Percentiles rank a stretch among this genome's conserved stretches.
phyloP scores from a whole-genome alignment of 2,329 filamentous ascomycete genomes.

The Fusarium nematophilum region DNA sequence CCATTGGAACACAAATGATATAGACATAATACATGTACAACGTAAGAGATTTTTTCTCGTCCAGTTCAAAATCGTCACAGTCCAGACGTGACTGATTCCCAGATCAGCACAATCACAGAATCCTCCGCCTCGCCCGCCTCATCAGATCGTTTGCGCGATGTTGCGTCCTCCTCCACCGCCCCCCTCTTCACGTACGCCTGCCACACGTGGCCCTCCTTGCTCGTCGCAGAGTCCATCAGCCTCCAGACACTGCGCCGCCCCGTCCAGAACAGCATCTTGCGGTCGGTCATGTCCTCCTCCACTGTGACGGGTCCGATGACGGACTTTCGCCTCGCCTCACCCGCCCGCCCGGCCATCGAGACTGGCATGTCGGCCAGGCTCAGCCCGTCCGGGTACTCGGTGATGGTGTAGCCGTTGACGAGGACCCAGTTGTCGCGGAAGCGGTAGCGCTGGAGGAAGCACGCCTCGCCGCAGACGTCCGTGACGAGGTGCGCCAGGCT shows the following conservation, averaged over 20 bases:
- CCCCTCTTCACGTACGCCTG: constrained; percentile 58
- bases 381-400: constrained; percentile 55
- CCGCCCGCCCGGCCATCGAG: constrained; percentile 9
- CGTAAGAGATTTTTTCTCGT: constrained; percentile 26
- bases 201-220: constrained; percentile 54
- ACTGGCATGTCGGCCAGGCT: constrained; percentile 38
- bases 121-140: constrained; percentile 30
- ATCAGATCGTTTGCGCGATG: constrained; percentile 30
- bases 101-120: constrained; percentile 44
- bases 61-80: constrained; percentile 21
- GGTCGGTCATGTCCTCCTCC: constrained; percentile 44
- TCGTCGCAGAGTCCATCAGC: constrained; percentile 53
- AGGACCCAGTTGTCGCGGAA: constrained; percentile 61
- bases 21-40: constrained; percentile 24
- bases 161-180: constrained; percentile 14
- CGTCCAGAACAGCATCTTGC: constrained; percentile 50
- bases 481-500: constrained; percentile 56
- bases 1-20: background rate
- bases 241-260: constrained; percentile 54
- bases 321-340: constrained; percentile 21
- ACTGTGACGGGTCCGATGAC: constrained; percentile 48
- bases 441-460: constrained; percentile 59
- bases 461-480: constrained; percentile 57
- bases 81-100: constrained; percentile 36
- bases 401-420: constrained; percentile 59